Conservation (phyloP, 768 basidiomycete species). For the Grammothele lineata region DNA sequence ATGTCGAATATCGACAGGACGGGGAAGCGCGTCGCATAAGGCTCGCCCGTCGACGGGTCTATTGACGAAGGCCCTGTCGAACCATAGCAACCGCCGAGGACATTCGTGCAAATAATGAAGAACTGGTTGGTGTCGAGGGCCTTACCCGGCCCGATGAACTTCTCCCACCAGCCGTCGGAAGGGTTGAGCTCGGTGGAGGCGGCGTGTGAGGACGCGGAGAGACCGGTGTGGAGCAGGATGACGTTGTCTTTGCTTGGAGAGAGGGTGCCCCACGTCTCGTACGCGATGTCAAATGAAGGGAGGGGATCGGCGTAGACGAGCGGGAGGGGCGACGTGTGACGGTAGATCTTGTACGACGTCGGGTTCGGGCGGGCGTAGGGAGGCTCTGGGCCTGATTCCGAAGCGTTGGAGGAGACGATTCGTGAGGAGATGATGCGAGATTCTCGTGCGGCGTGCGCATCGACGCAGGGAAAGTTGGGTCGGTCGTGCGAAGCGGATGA, state of each 20-base stretch:
- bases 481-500: constrained; percentile 12
- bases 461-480: constrained; percentile 68
- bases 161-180: constrained; percentile 96
- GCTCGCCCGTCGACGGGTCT: constrained; percentile 60
- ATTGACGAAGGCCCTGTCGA: constrained; percentile 91
- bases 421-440: constrained; percentile 42
- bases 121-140: constrained; percentile 90
- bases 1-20: constrained; percentile 94
- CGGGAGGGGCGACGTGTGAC: constrained; percentile 55
- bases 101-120: constrained; percentile 95
- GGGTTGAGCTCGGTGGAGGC: constrained; percentile 76
- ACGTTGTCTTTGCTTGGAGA: constrained; percentile 76
- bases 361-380: constrained; percentile 80
- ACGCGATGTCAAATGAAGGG: constrained; percentile 80
- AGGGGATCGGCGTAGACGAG: constrained; percentile 57
- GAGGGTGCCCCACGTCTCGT: constrained; percentile 97
- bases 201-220: constrained; percentile 94
- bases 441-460: constrained; percentile 72
- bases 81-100: constrained; percentile 96
- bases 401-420: constrained; percentile 18
- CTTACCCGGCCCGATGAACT: constrained; percentile 94
- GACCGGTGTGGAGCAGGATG: constrained; percentile 92
- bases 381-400: constrained; percentile 68
- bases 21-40: constrained; percentile 90
- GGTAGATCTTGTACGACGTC: constrained; percentile 65